Conservation (phyloP, 2,329 filamentous ascomycete species). For the Talaromyces sp. region DNA sequence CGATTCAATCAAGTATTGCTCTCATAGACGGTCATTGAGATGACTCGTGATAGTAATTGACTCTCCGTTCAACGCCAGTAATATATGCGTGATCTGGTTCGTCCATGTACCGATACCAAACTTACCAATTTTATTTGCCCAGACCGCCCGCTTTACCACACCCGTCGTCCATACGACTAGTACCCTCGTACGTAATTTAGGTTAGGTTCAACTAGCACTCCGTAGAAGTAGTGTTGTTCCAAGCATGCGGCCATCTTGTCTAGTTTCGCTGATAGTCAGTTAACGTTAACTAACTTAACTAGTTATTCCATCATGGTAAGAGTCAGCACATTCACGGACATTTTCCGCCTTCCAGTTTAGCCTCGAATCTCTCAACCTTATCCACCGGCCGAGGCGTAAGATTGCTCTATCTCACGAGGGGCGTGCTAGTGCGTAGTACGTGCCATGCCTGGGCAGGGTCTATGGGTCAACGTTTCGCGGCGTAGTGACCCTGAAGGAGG, state of each 20-base stretch:
- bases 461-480: background rate
- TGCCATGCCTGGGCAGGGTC: background rate
- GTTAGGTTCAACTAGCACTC: constrained; percentile 6
- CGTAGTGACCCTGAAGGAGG: background rate
- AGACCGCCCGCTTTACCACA: background rate
- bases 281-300: background rate
- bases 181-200: background rate
- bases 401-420: background rate
- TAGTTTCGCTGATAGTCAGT: background rate
- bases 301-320: too few relatives aligned
- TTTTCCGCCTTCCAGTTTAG: background rate
- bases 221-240: background rate
- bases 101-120: background rate
- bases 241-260: background rate
- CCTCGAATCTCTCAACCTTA: background rate
- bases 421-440: background rate
- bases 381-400: background rate
- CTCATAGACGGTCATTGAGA: background rate
- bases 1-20: background rate
- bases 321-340: background rate
- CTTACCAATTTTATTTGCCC: background rate
- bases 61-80: background rate
- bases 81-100: background rate
- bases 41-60: background rate
- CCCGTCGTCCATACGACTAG: background rate